Conservation (phyloP, 805 yeast species). For the Wickerhamomyces silvicola region DNA sequence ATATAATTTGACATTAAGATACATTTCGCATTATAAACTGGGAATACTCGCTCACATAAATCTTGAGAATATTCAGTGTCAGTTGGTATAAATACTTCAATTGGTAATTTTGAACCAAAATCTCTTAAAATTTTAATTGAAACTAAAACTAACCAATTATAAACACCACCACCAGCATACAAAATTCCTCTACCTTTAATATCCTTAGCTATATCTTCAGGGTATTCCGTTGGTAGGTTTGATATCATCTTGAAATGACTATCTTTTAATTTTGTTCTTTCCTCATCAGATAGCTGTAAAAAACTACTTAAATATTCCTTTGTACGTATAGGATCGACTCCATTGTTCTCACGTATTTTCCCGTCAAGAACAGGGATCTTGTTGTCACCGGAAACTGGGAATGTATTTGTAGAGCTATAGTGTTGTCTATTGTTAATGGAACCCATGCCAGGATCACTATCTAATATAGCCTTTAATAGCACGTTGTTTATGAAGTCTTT, state of each 20-base stretch:
- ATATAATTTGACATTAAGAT: slow-evolving; percentile 42
- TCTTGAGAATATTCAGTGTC: slow-evolving; percentile 65
- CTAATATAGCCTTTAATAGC: slow-evolving; percentile 9
- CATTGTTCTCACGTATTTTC: slow-evolving; percentile 19
- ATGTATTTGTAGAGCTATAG: slow-evolving; percentile 14
- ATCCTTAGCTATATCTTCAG: slow-evolving; percentile 27
- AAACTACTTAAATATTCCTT: slow-evolving; percentile 17
- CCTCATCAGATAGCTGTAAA: slow-evolving; percentile 11
- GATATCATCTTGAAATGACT: slow-evolving; percentile 18
- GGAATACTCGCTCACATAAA: slow-evolving; percentile 59
- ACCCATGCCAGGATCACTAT: slow-evolving; percentile 12
- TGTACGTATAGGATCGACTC: slow-evolving; percentile 18
- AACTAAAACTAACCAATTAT: slow-evolving; percentile 54
- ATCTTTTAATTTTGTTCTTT: slow-evolving; percentile 9
- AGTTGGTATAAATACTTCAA: slow-evolving; percentile 76
- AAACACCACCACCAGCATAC: slow-evolving; percentile 70
- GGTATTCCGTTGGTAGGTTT: slow-evolving; percentile 34
- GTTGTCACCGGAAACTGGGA: slow-evolving; percentile 8
- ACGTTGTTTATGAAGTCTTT: slow-evolving; percentile 15
- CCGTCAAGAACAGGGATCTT: slow-evolving; percentile 21
- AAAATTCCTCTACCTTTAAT: slow-evolving; percentile 55
- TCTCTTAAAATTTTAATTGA: slow-evolving; percentile 51
- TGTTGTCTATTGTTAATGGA: slow-evolving; percentile 19
- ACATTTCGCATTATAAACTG: slow-evolving; percentile 62
- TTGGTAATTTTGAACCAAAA: slow-evolving; percentile 62